These are phyloP conservation scores for Phycomyces blakesleeanus DNA, from an alignment of 192 early-diverging fungal genomes.

Conservation along the genomic window DNA sequence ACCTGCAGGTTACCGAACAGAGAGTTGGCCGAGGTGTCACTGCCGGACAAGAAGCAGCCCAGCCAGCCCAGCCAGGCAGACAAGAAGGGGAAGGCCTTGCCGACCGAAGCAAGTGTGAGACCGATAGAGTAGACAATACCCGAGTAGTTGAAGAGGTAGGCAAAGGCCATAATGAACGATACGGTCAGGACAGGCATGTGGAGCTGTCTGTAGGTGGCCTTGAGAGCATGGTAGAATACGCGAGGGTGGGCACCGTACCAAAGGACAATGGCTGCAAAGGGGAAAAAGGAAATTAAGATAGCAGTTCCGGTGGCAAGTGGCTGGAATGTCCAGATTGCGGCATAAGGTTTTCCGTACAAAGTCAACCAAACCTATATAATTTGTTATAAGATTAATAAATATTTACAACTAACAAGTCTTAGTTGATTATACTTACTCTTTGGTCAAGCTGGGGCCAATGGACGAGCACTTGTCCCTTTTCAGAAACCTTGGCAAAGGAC, in stretches of 20 bases:
- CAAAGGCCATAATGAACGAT: slow-evolving; percentile 36
- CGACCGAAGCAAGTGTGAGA: slow-evolving; percentile 32
- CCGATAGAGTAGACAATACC: slow-evolving; percentile 35
- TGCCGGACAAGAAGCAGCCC: slow-evolving; percentile 38
- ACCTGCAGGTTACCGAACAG: slow-evolving; percentile 42
- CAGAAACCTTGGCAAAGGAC: slow-evolving; percentile 24
- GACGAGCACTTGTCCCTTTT: slow-evolving; percentile 17
- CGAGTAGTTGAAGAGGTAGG: slow-evolving; percentile 38
- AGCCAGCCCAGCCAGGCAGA: slow-evolving; percentile 39
- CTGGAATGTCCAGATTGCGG: slow-evolving; percentile 35
- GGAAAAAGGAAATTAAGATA: slow-evolving; percentile 22
- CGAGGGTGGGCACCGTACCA: slow-evolving; percentile 14
- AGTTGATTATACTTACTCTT: slow-evolving; percentile 8
- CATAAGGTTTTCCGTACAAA: slow-evolving; percentile 31
- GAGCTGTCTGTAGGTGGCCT: slow-evolving; percentile 22
- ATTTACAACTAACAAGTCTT: no score
- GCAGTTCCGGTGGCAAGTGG: slow-evolving; percentile 38
- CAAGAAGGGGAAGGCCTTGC: slow-evolving; percentile 35
- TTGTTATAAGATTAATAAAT: neutral
- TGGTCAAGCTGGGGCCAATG: slow-evolving; percentile 32
- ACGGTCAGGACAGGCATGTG: slow-evolving; percentile 31
- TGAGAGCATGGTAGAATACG: slow-evolving; percentile 18
- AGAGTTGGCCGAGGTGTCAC: slow-evolving; percentile 37
- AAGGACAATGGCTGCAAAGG: slow-evolving; percentile 24
- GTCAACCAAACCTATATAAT: slow-evolving; percentile 28